Conservation (phyloP, 2,329 filamentous ascomycete genomes). For the Aschersonia sp. region DNA sequence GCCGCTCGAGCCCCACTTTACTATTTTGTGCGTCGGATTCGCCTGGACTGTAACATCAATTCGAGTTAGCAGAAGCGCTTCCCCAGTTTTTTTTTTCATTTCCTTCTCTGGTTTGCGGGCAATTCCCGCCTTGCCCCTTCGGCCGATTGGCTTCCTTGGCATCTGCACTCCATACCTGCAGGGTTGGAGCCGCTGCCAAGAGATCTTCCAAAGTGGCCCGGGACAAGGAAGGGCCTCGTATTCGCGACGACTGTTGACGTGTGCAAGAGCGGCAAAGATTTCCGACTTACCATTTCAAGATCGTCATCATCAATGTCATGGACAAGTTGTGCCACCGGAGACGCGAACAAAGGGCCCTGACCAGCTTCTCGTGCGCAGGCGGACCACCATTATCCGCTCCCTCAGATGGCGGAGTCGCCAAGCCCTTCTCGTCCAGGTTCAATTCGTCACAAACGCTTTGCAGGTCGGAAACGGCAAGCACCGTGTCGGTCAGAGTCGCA, state of each 20-base stretch:
- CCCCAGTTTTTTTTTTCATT: neutral
- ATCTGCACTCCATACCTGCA: neutral
- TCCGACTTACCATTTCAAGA: conserved; percentile 20
- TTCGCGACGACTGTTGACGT: neutral
- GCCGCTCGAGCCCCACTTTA: conserved; percentile 17
- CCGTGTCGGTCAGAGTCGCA: conserved; percentile 19
- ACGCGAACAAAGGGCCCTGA: conserved; percentile 15
- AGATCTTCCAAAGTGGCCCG: neutral
- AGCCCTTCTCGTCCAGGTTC: conserved; percentile 1
- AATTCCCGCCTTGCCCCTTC: neutral
- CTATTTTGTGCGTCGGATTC: conserved; percentile 21
- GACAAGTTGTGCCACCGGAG: conserved; percentile 22
- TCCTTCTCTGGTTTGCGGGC: neutral
- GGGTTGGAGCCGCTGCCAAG: conserved; percentile 1
- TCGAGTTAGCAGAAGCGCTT: neutral
- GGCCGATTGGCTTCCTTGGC: conserved; percentile 2
- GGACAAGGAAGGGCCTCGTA: neutral
- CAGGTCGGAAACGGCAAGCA: conserved; percentile 19
- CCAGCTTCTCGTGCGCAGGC: conserved; percentile 11
- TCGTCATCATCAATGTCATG: conserved; percentile 24
- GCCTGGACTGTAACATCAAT: conserved; percentile 13
- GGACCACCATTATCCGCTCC: neutral
- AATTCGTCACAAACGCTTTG: conserved; percentile 13
- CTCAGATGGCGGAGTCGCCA: conserved; percentile 3
- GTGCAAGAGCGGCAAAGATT: neutral